Conservation (phyloP, 139 green algal genomes). For the Micromonas pusilla region DNA sequence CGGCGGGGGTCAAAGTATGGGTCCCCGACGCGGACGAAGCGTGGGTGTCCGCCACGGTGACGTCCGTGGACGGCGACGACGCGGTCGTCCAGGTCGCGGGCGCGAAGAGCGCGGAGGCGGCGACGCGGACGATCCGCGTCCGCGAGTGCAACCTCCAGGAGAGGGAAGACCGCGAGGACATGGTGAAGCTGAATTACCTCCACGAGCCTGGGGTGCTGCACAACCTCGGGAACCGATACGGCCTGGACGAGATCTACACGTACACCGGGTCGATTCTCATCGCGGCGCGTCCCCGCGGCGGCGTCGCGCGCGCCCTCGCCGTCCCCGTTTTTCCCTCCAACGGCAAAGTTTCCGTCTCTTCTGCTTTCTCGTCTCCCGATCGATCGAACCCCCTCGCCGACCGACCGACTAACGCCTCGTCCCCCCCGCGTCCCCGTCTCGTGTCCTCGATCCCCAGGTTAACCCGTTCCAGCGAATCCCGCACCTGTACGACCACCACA, state of each 20-base stretch:
- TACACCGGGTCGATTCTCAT: constrained; percentile 81
- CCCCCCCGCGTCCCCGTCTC: background rate
- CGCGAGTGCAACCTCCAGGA: background rate
- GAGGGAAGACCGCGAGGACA: constrained; percentile 55
- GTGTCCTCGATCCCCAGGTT: constrained; percentile 47
- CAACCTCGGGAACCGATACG: constrained; percentile 64
- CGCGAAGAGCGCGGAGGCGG: background rate
- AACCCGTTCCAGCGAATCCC: constrained; percentile 69
- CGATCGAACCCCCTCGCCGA: too few species aligned
- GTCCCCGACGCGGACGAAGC: constrained; percentile 14
- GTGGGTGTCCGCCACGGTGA: constrained; percentile 4
- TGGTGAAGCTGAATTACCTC: constrained; percentile 94
- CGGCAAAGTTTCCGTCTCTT: too few species aligned
- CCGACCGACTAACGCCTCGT: background rate
- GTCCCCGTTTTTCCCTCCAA: background rate
- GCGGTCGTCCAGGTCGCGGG: background rate
- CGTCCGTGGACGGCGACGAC: constrained; percentile 11
- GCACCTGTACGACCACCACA: constrained; percentile 65
- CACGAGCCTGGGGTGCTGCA: constrained; percentile 93
- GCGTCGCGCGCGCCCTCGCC: background rate
- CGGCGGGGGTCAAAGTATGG: constrained; percentile 23
- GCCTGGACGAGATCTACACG: constrained; percentile 75
- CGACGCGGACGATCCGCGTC: background rate
- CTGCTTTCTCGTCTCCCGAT: too few species aligned
- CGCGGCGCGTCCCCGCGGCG: constrained; percentile 41